A percentile compares a stretch with the other conserved stretches of the same genome.
phyloP scores from a whole-genome alignment of 2,329 filamentous ascomycete species.

The Neofusicoccum kwambonambiense region DNA sequence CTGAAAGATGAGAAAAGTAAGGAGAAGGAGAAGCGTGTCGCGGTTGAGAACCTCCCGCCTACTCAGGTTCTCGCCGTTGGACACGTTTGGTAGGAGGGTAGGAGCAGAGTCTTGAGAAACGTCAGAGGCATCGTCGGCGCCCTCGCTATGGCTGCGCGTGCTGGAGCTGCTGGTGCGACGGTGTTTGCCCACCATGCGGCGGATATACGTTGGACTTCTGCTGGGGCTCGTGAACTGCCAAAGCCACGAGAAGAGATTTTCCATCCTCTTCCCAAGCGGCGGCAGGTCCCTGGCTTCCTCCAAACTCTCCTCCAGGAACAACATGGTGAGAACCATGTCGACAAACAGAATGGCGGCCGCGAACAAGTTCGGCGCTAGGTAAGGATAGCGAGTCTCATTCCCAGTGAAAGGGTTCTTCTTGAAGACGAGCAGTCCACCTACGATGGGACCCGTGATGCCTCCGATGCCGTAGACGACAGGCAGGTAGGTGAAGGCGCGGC shows the following conservation, averaged over 20 bases:
- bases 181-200: slow-evolving; percentile 32
- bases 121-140: slow-evolving; percentile 41
- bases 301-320: slow-evolving; percentile 85
- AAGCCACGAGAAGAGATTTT: slow-evolving; percentile 63
- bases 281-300: slow-evolving; percentile 64
- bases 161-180: slow-evolving; percentile 34
- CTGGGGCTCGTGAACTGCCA: slow-evolving; percentile 66
- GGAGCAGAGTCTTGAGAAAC: slow-evolving; percentile 29
- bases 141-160: slow-evolving; percentile 44
- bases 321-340: slow-evolving; percentile 70
- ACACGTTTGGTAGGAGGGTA: slow-evolving; percentile 44
- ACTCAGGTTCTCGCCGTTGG: slow-evolving; percentile 42
- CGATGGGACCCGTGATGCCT: slow-evolving; percentile 84
- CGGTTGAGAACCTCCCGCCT: slow-evolving; percentile 67
- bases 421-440: slow-evolving; percentile 82
- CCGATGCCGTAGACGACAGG: slow-evolving; percentile 96
- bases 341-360: slow-evolving; percentile 69
- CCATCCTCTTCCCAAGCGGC: slow-evolving; percentile 58
- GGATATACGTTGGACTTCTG: slow-evolving; percentile 60
- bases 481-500: slow-evolving; percentile 86
- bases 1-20: slow-evolving; percentile 90
- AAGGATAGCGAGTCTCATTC: slow-evolving; percentile 67
- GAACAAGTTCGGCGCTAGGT: slow-evolving; percentile 79
- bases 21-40: slow-evolving; percentile 77
- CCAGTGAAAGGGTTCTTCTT: slow-evolving; percentile 56